A percentile compares a stretch with the other conserved stretches of the same genome.
Evolutionary conservation across 83 land plant species (phyloP).

Genomic region (Picea abies): DNA sequence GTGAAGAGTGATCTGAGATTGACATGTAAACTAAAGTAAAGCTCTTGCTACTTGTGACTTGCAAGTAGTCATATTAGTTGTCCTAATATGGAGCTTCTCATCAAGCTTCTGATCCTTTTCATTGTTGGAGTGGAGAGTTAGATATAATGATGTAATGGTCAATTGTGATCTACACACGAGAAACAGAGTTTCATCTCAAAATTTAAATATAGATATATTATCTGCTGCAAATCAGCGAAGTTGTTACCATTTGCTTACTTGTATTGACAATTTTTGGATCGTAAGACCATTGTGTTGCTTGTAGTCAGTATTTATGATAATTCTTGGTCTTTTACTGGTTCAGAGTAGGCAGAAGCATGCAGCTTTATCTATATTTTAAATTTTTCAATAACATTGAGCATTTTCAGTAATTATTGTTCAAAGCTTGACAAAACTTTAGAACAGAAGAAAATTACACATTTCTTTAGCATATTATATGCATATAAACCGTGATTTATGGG

Average conservation of each 20-base stretch:
- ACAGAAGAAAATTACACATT: background rate
- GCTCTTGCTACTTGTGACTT: background rate
- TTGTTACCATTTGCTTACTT: too few relatives aligned
- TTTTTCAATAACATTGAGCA: background rate
- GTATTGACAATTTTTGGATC: too few relatives aligned
- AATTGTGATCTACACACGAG: background rate
- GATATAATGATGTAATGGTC: background rate
- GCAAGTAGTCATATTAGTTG: background rate
- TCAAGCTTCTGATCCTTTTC: background rate
- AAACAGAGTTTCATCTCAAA: background rate
- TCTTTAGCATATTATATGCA: background rate
- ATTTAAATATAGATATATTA: background rate
- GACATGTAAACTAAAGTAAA: background rate
- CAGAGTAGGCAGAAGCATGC: too few relatives aligned
- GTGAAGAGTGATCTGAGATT: background rate
- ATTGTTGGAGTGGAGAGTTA: background rate
- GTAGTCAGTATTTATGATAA: too few relatives aligned
- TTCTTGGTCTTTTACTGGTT: too few relatives aligned
- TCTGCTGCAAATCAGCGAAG: too few relatives aligned
- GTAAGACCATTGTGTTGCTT: too few relatives aligned
- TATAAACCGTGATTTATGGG: background rate
- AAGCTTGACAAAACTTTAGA: background rate
- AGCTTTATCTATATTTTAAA: background rate
- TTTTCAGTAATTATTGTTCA: background rate
- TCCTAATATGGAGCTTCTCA: background rate